Evolutionary conservation across 2,329 filamentous ascomycete genomes (phyloP).

Genomic region (Diaporthe citrichinensis): DNA sequence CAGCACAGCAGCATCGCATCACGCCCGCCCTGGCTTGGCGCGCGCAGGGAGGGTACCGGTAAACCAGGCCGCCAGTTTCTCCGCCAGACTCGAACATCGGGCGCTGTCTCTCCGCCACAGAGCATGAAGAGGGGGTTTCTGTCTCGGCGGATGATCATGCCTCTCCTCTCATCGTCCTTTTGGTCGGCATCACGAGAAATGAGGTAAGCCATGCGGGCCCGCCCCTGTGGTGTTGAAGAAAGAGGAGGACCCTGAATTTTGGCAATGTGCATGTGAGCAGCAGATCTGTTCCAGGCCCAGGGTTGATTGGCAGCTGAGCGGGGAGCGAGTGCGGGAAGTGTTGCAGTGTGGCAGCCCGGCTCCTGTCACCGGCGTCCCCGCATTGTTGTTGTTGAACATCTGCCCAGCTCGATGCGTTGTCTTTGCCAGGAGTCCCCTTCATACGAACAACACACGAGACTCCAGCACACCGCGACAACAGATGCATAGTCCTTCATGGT

Average conservation of each 20-base stretch:
- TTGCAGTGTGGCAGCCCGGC: slow-evolving; percentile 31
- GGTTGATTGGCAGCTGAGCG: slow-evolving; percentile 26
- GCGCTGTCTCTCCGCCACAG: neutral
- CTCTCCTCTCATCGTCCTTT: neutral
- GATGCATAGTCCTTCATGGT: neutral
- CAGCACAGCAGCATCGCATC: slow-evolving; percentile 2
- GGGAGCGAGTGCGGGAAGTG: neutral
- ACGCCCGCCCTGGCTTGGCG: slow-evolving; percentile 9
- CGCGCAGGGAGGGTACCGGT: neutral
- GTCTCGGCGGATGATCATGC: neutral
- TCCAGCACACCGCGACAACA: neutral
- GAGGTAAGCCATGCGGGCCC: slow-evolving; percentile 11
- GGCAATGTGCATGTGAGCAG: slow-evolving; percentile 36
- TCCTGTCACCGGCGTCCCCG: slow-evolving; percentile 27
- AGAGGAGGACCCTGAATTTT: slow-evolving; percentile 29
- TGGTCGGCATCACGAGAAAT: slow-evolving; percentile 15
- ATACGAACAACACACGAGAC: slow-evolving; percentile 18
- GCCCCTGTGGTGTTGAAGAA: slow-evolving; percentile 13
- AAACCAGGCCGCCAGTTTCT: neutral
- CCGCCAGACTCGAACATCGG: neutral
- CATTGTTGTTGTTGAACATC: neutral
- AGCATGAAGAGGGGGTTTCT: neutral
- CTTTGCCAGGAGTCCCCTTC: slow-evolving; percentile 12
- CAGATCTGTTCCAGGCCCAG: slow-evolving; percentile 33
- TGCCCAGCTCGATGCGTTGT: slow-evolving; percentile 6